Evolutionary conservation across 2,329 filamentous ascomycete species (phyloP).

Genomic region (Diaporthe batatas): DNA sequence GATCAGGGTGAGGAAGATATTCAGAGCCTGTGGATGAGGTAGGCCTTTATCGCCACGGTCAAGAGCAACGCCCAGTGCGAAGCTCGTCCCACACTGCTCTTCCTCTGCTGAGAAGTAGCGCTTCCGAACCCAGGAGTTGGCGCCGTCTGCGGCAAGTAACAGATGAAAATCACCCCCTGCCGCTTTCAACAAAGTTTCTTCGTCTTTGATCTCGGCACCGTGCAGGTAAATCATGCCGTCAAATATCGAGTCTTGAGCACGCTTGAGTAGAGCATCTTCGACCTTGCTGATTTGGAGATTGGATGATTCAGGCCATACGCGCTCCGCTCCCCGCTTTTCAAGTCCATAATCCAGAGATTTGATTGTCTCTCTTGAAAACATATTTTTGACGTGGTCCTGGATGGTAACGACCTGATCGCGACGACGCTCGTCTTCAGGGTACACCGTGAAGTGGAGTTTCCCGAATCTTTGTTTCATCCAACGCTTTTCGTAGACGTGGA

Average conservation of each 20-base stretch:
- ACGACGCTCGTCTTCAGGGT: slow-evolving; percentile 49
- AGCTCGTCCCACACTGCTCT: slow-evolving; percentile 52
- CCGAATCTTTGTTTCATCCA: slow-evolving; percentile 47
- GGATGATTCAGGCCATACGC: slow-evolving; percentile 53
- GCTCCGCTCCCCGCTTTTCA: slow-evolving; percentile 51
- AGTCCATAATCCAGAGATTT: slow-evolving; percentile 45
- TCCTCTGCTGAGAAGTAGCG: slow-evolving; percentile 53
- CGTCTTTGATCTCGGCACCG: slow-evolving; percentile 39
- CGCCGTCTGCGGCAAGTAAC: slow-evolving; percentile 53
- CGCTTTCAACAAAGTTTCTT: not conserved
- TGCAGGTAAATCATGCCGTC: slow-evolving; percentile 51
- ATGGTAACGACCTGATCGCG: slow-evolving; percentile 54
- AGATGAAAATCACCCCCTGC: slow-evolving; percentile 51
- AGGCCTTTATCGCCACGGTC: slow-evolving; percentile 50
- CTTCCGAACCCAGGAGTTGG: slow-evolving; percentile 53
- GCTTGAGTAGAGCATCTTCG: slow-evolving; percentile 53
- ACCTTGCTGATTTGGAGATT: slow-evolving; percentile 56
- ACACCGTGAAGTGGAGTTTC: slow-evolving; percentile 43
- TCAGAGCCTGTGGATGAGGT: slow-evolving; percentile 53
- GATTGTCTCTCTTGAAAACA: slow-evolving; percentile 48
- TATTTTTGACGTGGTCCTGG: slow-evolving; percentile 51
- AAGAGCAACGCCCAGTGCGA: slow-evolving; percentile 53
- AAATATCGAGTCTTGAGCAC: slow-evolving; percentile 52
- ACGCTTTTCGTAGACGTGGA: slow-evolving; percentile 53
- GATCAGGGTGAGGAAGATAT: slow-evolving; percentile 54